Base-by-base conservation (phyloP, 176 grass and related monocot species). In the Oryza officinalis region DNA sequence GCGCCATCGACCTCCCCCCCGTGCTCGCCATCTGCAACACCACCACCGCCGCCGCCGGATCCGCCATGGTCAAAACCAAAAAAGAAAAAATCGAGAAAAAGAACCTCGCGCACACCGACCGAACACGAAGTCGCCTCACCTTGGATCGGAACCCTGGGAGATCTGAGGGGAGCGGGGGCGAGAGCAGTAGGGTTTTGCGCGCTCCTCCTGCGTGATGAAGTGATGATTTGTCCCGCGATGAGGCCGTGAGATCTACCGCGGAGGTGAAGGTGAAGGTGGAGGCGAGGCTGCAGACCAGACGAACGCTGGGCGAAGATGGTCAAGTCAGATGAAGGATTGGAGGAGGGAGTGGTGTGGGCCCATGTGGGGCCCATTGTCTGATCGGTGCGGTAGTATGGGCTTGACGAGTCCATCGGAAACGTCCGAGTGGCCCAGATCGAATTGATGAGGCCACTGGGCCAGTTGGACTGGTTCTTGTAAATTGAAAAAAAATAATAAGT, bases 1-100 rank as follows among this genome's bases (percentile, higher is more conserved):
- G 85, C 67, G 94, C 40, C 97, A 92, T 99, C 67, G 97, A 99
- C 86, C 86, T 86, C 54, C 91, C 91, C 54, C 91, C 91, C 75
- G 83, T 50, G 74, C 73, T 65, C 45, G 93, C 97, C 97, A 94
- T 92, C 87, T 90, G 70, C 30, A 14, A 6, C 73, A 25, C 7
- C 37, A 7, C 8, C 37, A 8, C 37, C 37, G 4, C 33, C 25
- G 20, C 14, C 27, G 9, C 52, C 52, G 71, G 74, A 83, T 72
- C 74, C n/a, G 43, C 43, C 25, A 27, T 12, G 57, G 14, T 52
- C 26, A 5, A 20, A 4, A 26, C 33, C 6, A 4, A 35, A 35
- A 0, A 35, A 33, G 5, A 3, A 13, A 59, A 2, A 59, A 2
- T 41, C 38, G 60, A 17, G n/a, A 17, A n/a, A 0, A 57, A 57